Evolutionary conservation across 1,284 basidiomycete genomes (phyloP), one percentile per base, ranked within the genome.

Genomic region (Inonotus obliquus): DNA sequence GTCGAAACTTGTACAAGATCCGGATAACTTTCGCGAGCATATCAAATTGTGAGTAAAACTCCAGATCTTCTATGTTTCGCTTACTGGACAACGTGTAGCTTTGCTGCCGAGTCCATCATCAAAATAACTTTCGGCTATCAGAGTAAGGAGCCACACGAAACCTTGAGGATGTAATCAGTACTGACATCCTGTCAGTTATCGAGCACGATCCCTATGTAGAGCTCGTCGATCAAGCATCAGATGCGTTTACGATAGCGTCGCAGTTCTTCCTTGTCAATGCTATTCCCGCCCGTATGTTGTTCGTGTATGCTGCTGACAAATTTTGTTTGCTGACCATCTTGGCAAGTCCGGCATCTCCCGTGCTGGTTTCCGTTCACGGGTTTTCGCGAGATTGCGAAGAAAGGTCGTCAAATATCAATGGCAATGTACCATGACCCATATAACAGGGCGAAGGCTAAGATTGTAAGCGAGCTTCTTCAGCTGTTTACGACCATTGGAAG

Each of bases 301-400:
- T n/a, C 2, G 13, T 17, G 13, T 17, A 44, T n/a, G 5, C 41
- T n/a, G 9, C 41, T n/a, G 41, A 21, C 32, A 32, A 44, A 44
- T 11, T n/a, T 6, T 44, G 17, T n/a, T 6, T 44, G n/a, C 19
- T 44, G 41, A 44, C 9, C 41, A n/a, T 17, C 17, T 44, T 44
- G 17, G 32, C 32, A 44, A 32, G 19, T 64, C 10, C 61, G 45
- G 10, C 54, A 58, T 41, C 35, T 64, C 2, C 63, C 63, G 2
- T 27, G 45, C 23, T 64, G 63, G 63, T 61, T 64, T 27, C 63
- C 63, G 13, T 60, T 60, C 5, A 37, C 60, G n/a, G 39, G 41
- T 6, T 86, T 55, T 67, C 73, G n/a, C 76, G 81, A 47, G 78
- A 84, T 79, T 80, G 81, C 45, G 77, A 81, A n/a, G 73, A 73